Evolutionary conservation across 768 basidiomycete genomes (phyloP), one percentile per base, ranked within the genome.

Genomic region (Lactarius evosmus): DNA sequence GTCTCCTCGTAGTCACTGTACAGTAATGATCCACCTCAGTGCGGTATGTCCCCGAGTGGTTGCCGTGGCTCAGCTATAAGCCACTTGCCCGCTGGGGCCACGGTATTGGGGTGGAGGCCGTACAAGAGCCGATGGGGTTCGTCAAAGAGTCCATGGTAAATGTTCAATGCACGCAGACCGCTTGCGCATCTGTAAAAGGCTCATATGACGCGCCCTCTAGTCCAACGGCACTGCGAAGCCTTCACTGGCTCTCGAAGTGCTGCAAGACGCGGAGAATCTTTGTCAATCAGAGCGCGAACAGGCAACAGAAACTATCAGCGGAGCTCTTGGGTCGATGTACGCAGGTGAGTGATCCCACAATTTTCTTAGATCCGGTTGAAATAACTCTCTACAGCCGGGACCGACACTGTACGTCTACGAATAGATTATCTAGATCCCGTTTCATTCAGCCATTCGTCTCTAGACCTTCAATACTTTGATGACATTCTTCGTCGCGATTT

Each of bases 71-170:
- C 2, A 64, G 63, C 27, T 64, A 54, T 27, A 55, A 65, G 22
- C 41, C 63, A 16, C 25, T 65, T 46, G 63, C 54, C 8, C 52
- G 34, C 46, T 16, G 36, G 2, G 63, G 58, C 44, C 19, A 55
- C 30, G 8, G 56, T 36, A 3, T 66, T 9, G 54, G 60, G 14
- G 22, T 53, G 30, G 38, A 61, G 1, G 30, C 33, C n/a, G 4
- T 61, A n/a, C 11, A 55, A n/a, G 55, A 36, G 8, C 65, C 65
- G 9, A 61, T 55, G 29, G 16, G n/a, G 30, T 62, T 55, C 33
- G 62, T 57, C 30, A 61, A 34, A 58, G 54, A 57, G 30, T 41
- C 53, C n/a, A 61, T 65, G 52, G 64, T 61, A 14, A 29, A n/a
- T n/a, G n/a, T n/a, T n/a, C n/a, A n/a, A n/a, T n/a, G n/a, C n/a